Conservation (phyloP, 1,284 basidiomycete species). For the Trichosporon asahii region DNA sequence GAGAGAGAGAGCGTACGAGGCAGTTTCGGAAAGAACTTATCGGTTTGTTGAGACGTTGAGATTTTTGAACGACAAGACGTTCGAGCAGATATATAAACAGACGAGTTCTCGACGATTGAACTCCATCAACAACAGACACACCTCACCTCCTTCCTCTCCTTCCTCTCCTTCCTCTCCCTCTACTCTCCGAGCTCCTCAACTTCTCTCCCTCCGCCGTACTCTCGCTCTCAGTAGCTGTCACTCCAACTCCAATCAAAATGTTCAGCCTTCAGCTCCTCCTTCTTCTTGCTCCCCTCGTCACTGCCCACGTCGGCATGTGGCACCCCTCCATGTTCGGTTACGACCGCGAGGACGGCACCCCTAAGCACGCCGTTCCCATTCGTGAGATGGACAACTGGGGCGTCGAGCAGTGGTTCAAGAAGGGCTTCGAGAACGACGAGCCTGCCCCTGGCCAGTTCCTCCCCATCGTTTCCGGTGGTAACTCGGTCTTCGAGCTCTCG, state of each 20-base stretch:
- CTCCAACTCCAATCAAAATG: not conserved
- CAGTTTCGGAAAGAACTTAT: no score
- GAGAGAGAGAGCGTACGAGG: no score
- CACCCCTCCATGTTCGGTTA: slow-evolving; percentile 6
- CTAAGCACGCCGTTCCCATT: slow-evolving; percentile 5
- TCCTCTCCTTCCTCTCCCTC: not conserved
- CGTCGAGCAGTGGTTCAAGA: slow-evolving; percentile 15
- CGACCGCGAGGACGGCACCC: slow-evolving; percentile 4
- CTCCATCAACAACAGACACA: slow-evolving; percentile 9
- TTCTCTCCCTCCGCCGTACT: not conserved
- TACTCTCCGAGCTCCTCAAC: not conserved
- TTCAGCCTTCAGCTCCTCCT: not conserved
- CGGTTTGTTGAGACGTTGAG: not conserved
- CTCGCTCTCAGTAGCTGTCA: not conserved
- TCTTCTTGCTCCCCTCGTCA: not conserved
- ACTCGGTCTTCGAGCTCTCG: slow-evolving; percentile 12
- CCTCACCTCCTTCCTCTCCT: not conserved
- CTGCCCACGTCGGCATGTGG: slow-evolving; percentile 9
- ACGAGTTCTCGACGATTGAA: not conserved
- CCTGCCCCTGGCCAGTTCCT: slow-evolving; percentile 12
- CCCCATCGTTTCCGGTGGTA: slow-evolving; percentile 13
- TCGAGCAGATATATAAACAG: slow-evolving; percentile 2
- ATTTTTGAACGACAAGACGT: not conserved
- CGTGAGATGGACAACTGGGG: slow-evolving; percentile 11
- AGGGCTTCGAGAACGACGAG: not conserved